Evolutionary conservation across 2,329 filamentous ascomycete species (phyloP).

Genomic region (Graphilbum fragrans): DNA sequence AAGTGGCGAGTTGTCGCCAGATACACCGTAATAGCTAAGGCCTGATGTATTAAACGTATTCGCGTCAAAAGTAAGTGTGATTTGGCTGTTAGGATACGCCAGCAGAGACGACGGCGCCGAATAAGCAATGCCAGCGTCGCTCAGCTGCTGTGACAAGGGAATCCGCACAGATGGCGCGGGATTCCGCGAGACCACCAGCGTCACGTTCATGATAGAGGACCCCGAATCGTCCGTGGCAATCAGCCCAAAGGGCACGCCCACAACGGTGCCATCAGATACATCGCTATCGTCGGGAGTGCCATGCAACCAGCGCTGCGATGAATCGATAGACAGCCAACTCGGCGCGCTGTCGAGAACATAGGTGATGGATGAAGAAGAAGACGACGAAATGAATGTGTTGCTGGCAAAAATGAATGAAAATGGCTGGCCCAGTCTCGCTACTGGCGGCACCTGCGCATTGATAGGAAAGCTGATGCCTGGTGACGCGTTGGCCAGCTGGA

Average conservation of each 20-base stretch:
- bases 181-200: slow-evolving; percentile 55
- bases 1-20: slow-evolving; percentile 65
- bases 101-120: slow-evolving; percentile 49
- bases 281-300: slow-evolving; percentile 54
- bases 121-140: slow-evolving; percentile 38
- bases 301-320: slow-evolving; percentile 48
- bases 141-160: slow-evolving; percentile 46
- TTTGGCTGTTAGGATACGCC: slow-evolving; percentile 37
- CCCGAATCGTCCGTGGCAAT: slow-evolving; percentile 57
- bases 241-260: slow-evolving; percentile 51
- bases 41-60: slow-evolving; percentile 51
- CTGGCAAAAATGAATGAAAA: slow-evolving; percentile 63
- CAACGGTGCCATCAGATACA: slow-evolving; percentile 27
- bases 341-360: slow-evolving; percentile 59
- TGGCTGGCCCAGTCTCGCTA: slow-evolving; percentile 54
- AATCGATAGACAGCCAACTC: slow-evolving; percentile 63
- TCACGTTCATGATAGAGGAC: slow-evolving; percentile 51
- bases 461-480: slow-evolving; percentile 54
- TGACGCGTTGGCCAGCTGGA: slow-evolving; percentile 14
- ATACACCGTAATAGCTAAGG: slow-evolving; percentile 66
- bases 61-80: slow-evolving; percentile 39
- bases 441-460: slow-evolving; percentile 73
- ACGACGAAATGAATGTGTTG: slow-evolving; percentile 56
- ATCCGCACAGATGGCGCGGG: slow-evolving; percentile 39
- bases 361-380: slow-evolving; percentile 32